Percentiles rank a stretch among this genome's conserved stretches.
Conservation (phyloP, 2,329 filamentous ascomycete genomes). For the Pestalotiopsis sp. region DNA sequence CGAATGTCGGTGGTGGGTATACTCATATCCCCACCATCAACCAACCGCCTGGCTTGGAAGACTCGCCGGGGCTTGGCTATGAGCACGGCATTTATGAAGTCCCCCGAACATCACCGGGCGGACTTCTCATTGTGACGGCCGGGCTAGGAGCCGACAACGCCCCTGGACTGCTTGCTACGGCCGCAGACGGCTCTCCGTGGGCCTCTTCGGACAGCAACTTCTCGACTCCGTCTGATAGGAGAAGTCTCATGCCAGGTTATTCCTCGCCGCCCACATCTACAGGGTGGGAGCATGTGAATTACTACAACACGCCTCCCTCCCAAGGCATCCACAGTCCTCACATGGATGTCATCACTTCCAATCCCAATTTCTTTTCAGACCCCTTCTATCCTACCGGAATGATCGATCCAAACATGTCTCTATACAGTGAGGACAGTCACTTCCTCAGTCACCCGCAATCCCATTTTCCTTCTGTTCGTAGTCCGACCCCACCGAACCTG, state of each 20-base stretch:
- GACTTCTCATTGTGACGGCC: slow-evolving; percentile 27
- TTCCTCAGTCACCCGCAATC: slow-evolving; percentile 37
- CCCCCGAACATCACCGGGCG: slow-evolving; percentile 29
- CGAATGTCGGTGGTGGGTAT: slow-evolving; percentile 19
- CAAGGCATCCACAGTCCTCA: slow-evolving; percentile 21
- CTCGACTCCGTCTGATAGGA: slow-evolving; percentile 44
- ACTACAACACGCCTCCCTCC: slow-evolving; percentile 16
- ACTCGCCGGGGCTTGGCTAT: slow-evolving; percentile 21
- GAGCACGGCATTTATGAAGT: slow-evolving; percentile 20
- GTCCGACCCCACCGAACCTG: slow-evolving; percentile 46
- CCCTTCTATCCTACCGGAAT: slow-evolving; percentile 24
- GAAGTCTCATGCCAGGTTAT: slow-evolving; percentile 17
- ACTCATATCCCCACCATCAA: slow-evolving; percentile 24
- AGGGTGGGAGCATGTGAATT: slow-evolving; percentile 19
- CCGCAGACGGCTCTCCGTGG: slow-evolving; percentile 36
- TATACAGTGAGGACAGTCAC: slow-evolving; percentile 31
- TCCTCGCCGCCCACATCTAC: slow-evolving; percentile 22
- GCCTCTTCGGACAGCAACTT: slow-evolving; percentile 48
- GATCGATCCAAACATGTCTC: slow-evolving; percentile 37
- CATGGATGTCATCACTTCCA: slow-evolving; percentile 27
- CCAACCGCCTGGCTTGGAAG: slow-evolving; percentile 23
- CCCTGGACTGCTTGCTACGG: slow-evolving; percentile 31
- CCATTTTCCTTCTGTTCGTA: slow-evolving; percentile 46
- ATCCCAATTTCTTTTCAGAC: slow-evolving; percentile 26
- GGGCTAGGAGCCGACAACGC: slow-evolving; percentile 30